Evolutionary conservation across 2,329 filamentous ascomycete genomes (phyloP), one percentile per base, ranked within the genome.

Genomic region (Fusarium sp.): DNA sequence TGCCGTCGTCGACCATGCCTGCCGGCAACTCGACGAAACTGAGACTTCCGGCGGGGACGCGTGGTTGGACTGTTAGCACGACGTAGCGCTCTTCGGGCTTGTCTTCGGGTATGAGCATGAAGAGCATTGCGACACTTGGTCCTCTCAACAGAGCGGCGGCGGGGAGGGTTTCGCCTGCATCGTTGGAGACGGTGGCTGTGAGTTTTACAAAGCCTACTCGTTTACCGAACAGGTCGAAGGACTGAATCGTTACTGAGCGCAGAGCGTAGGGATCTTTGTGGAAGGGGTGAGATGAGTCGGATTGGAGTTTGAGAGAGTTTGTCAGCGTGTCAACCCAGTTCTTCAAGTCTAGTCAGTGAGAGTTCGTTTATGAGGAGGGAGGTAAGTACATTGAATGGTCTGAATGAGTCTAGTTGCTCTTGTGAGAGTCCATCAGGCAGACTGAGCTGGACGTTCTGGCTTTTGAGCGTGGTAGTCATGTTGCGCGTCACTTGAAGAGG

Each of bases 91-190:
- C 86, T 16, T 82, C 76, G 1, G 74, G 79, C 2, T 72, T 75
- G 72, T 89, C 86, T 50, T 88, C 84, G 0, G 87, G 87, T 10
- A 86, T 71, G 10, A 88, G 81, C 72, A 88, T 82, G 28, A 88
- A 82, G 11, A 90, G 82, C 84, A 90, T 87, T 25, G 83, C 88
- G 45, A 90, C 88, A 72, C 84, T 86, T n/a, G 87, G 84, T 0
- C 88, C 88, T 40, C 88, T 84, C 4, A 90, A 81, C 63, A 90
- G 86, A 0, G 88, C 81, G 3, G 80, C 80, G 7, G 86, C 87
- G 0, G 88, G 87, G 1, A 90, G 81, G 1, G 71, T 76, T 68
- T 88, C 85, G 57, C 83, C 83, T 0, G 78, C 78, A 2, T 68
- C 59, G 70, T 88, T 89, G 62, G 78, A 77, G 2, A 90, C 80